These are phyloP conservation scores for Globisporangium splendens DNA, from an alignment of 352 stramenopile genomes.

Conservation along the genomic window DNA sequence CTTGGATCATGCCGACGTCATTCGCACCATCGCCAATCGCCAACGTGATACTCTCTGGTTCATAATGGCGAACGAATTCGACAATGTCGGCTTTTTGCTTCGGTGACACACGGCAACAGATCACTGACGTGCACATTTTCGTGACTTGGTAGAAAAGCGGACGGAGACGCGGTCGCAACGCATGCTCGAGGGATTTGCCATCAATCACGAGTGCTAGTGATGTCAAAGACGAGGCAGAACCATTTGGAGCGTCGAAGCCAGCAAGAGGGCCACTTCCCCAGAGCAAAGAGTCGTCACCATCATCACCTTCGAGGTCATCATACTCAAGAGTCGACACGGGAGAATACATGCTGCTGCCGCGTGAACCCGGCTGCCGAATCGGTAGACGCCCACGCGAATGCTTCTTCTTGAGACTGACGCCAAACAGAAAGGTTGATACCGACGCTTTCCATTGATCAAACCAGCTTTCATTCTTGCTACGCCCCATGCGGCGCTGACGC, in stretches of 20 bases:
- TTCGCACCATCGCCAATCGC: constrained; percentile 96
- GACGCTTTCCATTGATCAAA: constrained; percentile 3
- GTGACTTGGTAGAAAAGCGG: constrained; percentile 68
- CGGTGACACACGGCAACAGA: constrained; percentile 86
- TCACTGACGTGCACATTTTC: constrained; percentile 72
- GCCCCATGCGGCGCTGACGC: constrained; percentile 1
- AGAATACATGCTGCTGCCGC: constrained; percentile 6
- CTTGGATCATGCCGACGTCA: constrained; percentile 95
- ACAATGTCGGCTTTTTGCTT: constrained; percentile 88
- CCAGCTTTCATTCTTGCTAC: constrained; percentile 1
- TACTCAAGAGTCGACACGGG: constrained; percentile 12
- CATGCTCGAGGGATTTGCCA: constrained; percentile 84
- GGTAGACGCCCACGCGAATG: constrained; percentile 4
- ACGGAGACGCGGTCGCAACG: constrained; percentile 43
- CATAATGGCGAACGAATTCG: constrained; percentile 65
- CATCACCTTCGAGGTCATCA: constrained; percentile 3
- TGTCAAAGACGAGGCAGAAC: background rate
- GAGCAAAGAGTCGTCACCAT: background rate
- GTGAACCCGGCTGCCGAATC: background rate
- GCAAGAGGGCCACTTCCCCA: constrained; percentile 1
- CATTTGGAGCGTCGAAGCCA: background rate
- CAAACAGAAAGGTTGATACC: constrained; percentile 8
- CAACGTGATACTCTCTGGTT: constrained; percentile 78
- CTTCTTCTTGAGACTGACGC: constrained; percentile 9
- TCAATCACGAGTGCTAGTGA: constrained; percentile 91